A percentile compares a stretch with the other conserved stretches of the same genome.
Evolutionary conservation across 2,329 filamentous ascomycete species (phyloP).

Genomic region (Falciphora oryzae): DNA sequence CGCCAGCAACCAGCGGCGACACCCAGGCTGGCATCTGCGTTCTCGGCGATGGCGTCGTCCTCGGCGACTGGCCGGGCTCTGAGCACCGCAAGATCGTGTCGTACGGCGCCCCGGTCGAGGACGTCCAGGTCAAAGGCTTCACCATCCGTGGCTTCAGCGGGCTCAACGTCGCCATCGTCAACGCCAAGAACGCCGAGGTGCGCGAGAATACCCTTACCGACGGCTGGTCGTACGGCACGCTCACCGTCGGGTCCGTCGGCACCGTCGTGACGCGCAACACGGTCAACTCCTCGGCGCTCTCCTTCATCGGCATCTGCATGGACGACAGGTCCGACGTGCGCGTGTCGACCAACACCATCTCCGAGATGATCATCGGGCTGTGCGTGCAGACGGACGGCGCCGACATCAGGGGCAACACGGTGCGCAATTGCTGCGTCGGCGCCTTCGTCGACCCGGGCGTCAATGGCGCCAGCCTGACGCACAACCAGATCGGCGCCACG

Average conservation of each 20-base stretch:
- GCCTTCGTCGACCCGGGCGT: constrained; percentile 15
- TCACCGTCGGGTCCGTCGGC: constrained; percentile 29
- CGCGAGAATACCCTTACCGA: constrained; percentile 23
- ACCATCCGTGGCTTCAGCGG: constrained; percentile 25
- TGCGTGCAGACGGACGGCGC: constrained; percentile 29
- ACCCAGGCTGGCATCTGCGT: constrained; percentile 30
- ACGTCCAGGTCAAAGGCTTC: constrained; percentile 28
- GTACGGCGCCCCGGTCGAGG: constrained; percentile 22
- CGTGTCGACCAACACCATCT: constrained; percentile 25
- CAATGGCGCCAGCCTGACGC: constrained; percentile 21
- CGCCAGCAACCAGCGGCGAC: neutral
- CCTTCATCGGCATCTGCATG: constrained; percentile 29
- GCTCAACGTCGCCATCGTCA: constrained; percentile 30
- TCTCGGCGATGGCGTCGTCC: constrained; percentile 22
- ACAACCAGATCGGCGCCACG: constrained; percentile 23
- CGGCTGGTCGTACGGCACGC: constrained; percentile 25
- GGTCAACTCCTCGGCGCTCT: constrained; percentile 17
- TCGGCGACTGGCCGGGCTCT: constrained; percentile 16
- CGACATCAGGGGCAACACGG: constrained; percentile 26
- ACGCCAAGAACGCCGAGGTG: constrained; percentile 23
- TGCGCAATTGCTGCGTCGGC: constrained; percentile 26
- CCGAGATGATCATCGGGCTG: constrained; percentile 25
- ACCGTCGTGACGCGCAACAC: constrained; percentile 24
- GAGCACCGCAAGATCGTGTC: constrained; percentile 27
- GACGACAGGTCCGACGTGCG: constrained; percentile 25